These are phyloP conservation scores for Pseudofabraea citricarpa DNA, from an alignment of 2,329 filamentous ascomycete genomes.

Conservation along the genomic window DNA sequence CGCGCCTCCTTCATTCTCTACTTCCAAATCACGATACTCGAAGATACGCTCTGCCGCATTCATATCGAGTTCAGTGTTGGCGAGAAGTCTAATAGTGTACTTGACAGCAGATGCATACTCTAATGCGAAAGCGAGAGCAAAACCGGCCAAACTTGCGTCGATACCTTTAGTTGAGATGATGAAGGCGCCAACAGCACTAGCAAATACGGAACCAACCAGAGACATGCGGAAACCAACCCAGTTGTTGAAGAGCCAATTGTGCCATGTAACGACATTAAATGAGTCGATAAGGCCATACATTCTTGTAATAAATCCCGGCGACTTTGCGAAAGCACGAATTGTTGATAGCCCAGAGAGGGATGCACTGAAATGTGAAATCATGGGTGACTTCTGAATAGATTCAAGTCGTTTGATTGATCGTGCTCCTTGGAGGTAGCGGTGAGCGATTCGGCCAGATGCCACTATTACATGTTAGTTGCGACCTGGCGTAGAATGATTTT, in stretches of 20 bases:
- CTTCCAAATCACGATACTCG: conserved; percentile 65
- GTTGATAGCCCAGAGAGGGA: conserved; percentile 66
- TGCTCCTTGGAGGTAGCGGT: conserved; percentile 60
- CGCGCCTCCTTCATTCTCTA: conserved; percentile 56
- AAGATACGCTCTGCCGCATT: conserved; percentile 70
- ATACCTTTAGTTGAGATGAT: conserved; percentile 56
- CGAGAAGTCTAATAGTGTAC: conserved; percentile 59
- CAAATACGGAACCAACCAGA: conserved; percentile 64
- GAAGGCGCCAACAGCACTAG: conserved; percentile 56
- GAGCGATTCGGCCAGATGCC: conserved; percentile 34
- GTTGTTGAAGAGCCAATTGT: conserved; percentile 65
- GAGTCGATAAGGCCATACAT: conserved; percentile 66
- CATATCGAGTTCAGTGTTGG: conserved; percentile 69
- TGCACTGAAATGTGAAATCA: conserved; percentile 65
- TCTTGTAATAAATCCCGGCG: conserved; percentile 55
- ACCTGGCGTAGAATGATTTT: not conserved
- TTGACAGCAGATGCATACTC: conserved; percentile 60
- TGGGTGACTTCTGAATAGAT: conserved; percentile 67
- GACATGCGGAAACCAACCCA: conserved; percentile 69
- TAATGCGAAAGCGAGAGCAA: conserved; percentile 68
- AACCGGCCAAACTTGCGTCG: conserved; percentile 66
- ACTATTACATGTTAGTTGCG: conserved; percentile 30
- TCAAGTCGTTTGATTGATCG: conserved; percentile 71
- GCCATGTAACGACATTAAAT: conserved; percentile 58
- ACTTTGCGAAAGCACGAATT: conserved; percentile 68